Conservation (phyloP, 176 grass and related monocot genomes). For the barley (Hordeum vulgare) region MorexV3_pseudomolecules_assembly NC_058524.1:11875036-11875535, state of each 20-base stretch:
- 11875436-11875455: neutral
- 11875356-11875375: too few relatives aligned
- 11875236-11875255: neutral
- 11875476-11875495: neutral
- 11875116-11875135: constrained; percentile 14
- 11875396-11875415: neutral
- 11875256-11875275: neutral
- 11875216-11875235: constrained; percentile 46
- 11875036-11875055: neutral
- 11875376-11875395: neutral
- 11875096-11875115: neutral
- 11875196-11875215: constrained; percentile 45
- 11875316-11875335: neutral
- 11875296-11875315: neutral
- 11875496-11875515: neutral
- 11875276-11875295: neutral
- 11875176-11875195: constrained; percentile 3
- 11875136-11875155: constrained; percentile 27
- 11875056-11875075: neutral
- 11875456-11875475: neutral
- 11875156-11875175: constrained; percentile 39
- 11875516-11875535: neutral
- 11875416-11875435: neutral
- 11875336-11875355: neutral
- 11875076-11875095: neutral